Evolutionary conservation across 352 stramenopile genomes (phyloP).

Genomic region (Globisporangium acanthophoron): DNA sequence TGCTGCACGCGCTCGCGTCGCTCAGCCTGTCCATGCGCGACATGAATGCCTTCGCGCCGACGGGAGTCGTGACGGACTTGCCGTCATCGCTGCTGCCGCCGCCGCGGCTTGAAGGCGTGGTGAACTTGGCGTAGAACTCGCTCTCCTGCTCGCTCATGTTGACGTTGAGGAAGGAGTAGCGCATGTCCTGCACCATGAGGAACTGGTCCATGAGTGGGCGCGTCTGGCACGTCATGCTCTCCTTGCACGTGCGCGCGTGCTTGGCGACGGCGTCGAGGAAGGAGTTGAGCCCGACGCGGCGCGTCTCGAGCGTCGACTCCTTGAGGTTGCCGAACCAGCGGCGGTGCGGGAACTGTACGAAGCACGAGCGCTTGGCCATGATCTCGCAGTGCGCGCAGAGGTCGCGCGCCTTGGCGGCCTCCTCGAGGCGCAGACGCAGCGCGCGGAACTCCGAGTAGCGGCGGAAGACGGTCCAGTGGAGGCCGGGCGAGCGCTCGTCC

Average conservation of each 20-base stretch:
- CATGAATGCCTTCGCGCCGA: constrained; percentile 9
- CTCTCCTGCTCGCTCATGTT: constrained; percentile 63
- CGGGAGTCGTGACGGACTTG: constrained; percentile 18
- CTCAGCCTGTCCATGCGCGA: constrained; percentile 28
- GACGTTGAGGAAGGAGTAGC: constrained; percentile 84
- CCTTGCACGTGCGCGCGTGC: constrained; percentile 68
- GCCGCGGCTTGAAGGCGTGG: constrained; percentile 2
- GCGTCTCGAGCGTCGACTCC: constrained; percentile 66
- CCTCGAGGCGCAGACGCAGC: constrained; percentile 58
- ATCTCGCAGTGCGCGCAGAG: constrained; percentile 74
- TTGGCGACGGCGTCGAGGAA: constrained; percentile 77
- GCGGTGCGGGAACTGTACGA: constrained; percentile 77
- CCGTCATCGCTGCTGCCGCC: constrained; percentile 10
- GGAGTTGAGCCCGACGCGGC: constrained; percentile 63
- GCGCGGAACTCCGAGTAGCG: constrained; percentile 83
- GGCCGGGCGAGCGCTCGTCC: constrained; percentile 58
- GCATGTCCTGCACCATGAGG: constrained; percentile 85
- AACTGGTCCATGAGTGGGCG: constrained; percentile 83
- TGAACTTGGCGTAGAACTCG: constrained; percentile 37
- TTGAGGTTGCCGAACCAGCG: constrained; percentile 69
- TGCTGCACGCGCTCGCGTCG: constrained; percentile 22
- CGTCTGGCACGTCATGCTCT: constrained; percentile 66
- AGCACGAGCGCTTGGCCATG: constrained; percentile 76
- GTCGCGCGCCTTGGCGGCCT: constrained; percentile 53
- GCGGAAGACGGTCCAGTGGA: constrained; percentile 82